phyloP scores from a whole-genome alignment of 306 rosid species.

The Sesbania bispinosa region DNA sequence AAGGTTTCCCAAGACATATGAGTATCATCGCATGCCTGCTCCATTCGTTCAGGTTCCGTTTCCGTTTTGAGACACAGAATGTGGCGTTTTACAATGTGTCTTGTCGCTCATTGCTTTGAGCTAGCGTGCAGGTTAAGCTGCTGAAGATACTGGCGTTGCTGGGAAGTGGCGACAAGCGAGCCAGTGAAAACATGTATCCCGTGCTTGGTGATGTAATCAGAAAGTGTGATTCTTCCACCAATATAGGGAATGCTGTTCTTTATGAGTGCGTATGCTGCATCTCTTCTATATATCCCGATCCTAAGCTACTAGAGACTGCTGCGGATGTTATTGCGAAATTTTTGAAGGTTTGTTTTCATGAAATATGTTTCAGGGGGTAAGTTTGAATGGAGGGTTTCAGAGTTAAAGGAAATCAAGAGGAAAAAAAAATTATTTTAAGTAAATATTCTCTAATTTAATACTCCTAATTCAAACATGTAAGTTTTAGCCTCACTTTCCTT shows the following conservation, averaged over 20 bases:
- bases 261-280: slow-evolving; percentile 83
- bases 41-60: slow-evolving; percentile 92
- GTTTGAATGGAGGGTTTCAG: no score
- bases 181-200: slow-evolving; percentile 83
- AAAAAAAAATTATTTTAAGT: no score
- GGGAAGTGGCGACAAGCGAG: slow-evolving; percentile 85
- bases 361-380: no score
- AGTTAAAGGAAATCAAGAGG: no score
- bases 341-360: slow-evolving; percentile 85
- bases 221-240: slow-evolving; percentile 69
- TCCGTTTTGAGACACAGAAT: no score
- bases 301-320: slow-evolving; percentile 78
- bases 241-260: slow-evolving; percentile 93
- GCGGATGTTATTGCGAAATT: slow-evolving; percentile 84
- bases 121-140: slow-evolving; percentile 82
- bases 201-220: slow-evolving; percentile 80
- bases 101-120: no score
- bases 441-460: no score
- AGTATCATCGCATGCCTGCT: slow-evolving; percentile 91
- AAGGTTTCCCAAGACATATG: slow-evolving; percentile 81
- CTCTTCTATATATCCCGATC: slow-evolving; percentile 70
- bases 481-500: no score
- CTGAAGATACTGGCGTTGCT: slow-evolving; percentile 79
- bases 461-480: no score
- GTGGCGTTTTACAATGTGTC: no score